These are phyloP conservation scores for Grigorovia jiainica DNA, from an alignment of 805 yeast genomes.

Conservation along the genomic window DNA sequence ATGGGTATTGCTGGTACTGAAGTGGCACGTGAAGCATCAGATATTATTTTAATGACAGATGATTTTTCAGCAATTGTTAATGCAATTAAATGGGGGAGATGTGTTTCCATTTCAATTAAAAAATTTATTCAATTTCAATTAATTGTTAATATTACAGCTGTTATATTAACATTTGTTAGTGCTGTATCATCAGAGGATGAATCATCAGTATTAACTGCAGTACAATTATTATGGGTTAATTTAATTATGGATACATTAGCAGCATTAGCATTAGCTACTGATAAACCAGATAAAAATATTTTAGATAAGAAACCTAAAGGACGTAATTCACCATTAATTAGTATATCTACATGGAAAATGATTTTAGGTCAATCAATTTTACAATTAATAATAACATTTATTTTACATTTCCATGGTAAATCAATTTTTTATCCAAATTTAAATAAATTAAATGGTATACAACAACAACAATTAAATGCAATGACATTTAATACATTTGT, in stretches of 20 bases:
- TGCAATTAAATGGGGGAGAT: constrained; percentile 98
- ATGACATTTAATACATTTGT: constrained; percentile 93
- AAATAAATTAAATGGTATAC: constrained; percentile 30
- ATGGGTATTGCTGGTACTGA: constrained; percentile 99
- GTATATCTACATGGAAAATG: constrained; percentile 98
- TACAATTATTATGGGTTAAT: constrained; percentile 94
- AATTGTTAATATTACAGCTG: constrained; percentile 97
- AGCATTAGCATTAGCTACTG: constrained; percentile 95
- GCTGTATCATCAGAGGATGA: constrained; percentile 80
- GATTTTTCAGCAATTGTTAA: constrained; percentile 90
- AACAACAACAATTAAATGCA: constrained; percentile 57
- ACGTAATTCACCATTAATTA: constrained; percentile 65
- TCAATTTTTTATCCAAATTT: constrained; percentile 40
- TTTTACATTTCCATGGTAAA: constrained; percentile 70
- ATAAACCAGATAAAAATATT: constrained; percentile 80
- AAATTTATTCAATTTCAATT: constrained; percentile 94
- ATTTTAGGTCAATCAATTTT: constrained; percentile 75
- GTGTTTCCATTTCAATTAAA: constrained; percentile 88
- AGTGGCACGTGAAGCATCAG: constrained; percentile 96
- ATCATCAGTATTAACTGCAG: constrained; percentile 87
- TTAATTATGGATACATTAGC: constrained; percentile 97
- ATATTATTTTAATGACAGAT: constrained; percentile 85
- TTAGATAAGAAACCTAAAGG: constrained; percentile 79
- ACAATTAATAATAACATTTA: constrained; percentile 74
- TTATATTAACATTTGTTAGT: constrained; percentile 81